Evolutionary conservation across 345 rosid genomes (phyloP), one percentile per base, ranked within the genome.

Genomic region (Linum usitatissimum): DNA sequence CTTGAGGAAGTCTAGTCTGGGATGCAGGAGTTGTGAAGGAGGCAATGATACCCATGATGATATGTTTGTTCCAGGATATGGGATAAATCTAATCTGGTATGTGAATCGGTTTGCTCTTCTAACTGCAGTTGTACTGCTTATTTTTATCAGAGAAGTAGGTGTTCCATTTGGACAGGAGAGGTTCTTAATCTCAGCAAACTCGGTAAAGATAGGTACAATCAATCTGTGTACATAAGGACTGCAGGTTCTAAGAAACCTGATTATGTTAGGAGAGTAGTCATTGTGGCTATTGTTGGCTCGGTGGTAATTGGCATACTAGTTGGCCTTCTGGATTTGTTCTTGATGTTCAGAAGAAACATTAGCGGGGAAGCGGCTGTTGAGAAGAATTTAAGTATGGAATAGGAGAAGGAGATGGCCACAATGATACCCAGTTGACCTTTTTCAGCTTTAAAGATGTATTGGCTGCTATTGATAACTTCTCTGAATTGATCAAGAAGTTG

Each of bases 51-150:
- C 55, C 6, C 40, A 60, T 51, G 53, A 23, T 12, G 77, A 70
- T 21, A 7, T 48, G 5, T 76, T 64, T 66, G 57, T 63, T 7
- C 0, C 9, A 21, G 10, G 48, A 30, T 10, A 39, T 3, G 19
- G 66, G 6, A 51, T 70, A 18, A 75, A 65, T 30, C 60, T 0
- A 0, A 28, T 10, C 28, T 65, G 56, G 28, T 53, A 12, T 78
- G 82, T 55, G 65, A 38, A 31, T 42, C 18, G 0, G 23, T 6
- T 9, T 78, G 79, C 63, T 39, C 30, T 9, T 18, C 10, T 55
- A 55, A 19, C 21, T 55, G 59, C 30, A n/a, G 2, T 19, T 55
- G 59, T 28, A 55, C 59, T 18, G 59, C 59, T 55, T 55, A 55
- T 55, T 8, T 19, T 55, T 55, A 55, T 19, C 30, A 55, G 30